Evolutionary conservation across 768 basidiomycete species (phyloP).

Genomic region (Bullera alba): DNA sequence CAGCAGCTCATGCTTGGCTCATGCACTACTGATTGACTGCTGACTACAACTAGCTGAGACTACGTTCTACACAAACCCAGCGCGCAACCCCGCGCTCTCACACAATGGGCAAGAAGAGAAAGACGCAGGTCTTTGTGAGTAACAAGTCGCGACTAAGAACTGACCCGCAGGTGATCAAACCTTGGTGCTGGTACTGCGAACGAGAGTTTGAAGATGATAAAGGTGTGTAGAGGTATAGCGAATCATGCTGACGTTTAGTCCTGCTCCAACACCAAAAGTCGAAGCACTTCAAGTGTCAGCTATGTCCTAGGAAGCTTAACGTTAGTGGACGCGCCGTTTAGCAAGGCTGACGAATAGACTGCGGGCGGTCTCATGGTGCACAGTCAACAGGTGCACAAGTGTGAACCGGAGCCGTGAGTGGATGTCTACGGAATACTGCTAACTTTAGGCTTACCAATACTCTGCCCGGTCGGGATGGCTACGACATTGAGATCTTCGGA

Average conservation of each 20-base stretch:
- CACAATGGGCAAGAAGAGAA: conserved; percentile 45
- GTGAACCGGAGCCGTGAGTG: conserved; percentile 86
- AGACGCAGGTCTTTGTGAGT: conserved; percentile 40
- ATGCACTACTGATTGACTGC: too few relatives aligned
- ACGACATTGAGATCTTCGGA: conserved; percentile 97
- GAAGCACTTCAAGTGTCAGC: conserved; percentile 96
- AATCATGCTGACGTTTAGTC: conserved; percentile 52
- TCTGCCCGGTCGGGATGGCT: conserved; percentile 89
- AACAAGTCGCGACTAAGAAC: background rate
- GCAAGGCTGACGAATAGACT: conserved; percentile 49
- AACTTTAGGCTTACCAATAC: conserved; percentile 84
- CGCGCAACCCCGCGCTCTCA: too few relatives aligned
- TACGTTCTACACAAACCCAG: too few relatives aligned
- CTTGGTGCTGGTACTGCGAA: conserved; percentile 99
- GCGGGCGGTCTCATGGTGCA: conserved; percentile 97
- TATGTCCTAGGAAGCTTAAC: conserved; percentile 91
- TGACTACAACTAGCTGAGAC: too few relatives aligned
- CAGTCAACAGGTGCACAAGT: conserved; percentile 97
- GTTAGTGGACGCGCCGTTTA: conserved; percentile 11
- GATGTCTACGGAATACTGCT: background rate
- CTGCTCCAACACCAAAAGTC: conserved; percentile 99
- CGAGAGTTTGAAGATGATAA: conserved; percentile 99
- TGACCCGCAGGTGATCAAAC: conserved; percentile 39
- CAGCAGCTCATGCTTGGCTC: too few relatives aligned
- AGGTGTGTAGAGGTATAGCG: conserved; percentile 53